These are phyloP conservation scores for Afroboletus lepidellus DNA, from an alignment of 1,284 basidiomycete genomes.

Conservation along the genomic window DNA sequence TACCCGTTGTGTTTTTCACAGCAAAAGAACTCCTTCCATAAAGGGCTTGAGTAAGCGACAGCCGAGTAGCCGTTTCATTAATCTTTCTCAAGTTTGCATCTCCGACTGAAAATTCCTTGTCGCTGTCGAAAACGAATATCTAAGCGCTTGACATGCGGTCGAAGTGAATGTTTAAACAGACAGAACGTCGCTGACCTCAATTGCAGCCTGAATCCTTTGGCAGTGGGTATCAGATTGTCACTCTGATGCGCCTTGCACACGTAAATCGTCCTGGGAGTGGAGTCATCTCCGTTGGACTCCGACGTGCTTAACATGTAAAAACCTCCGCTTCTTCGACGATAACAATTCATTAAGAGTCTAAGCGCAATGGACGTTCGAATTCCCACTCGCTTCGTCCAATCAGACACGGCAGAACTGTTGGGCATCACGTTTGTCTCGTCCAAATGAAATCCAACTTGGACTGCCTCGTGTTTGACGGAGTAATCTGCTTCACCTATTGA, in stretches of 20 bases:
- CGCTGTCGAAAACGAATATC: background rate
- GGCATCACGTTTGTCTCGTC: constrained; percentile 7
- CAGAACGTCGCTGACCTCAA: too few relatives aligned
- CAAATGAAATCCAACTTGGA: constrained; percentile 11
- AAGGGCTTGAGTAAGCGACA: background rate
- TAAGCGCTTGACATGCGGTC: background rate
- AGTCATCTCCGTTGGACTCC: background rate
- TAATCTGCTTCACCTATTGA: constrained; percentile 2
- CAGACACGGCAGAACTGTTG: background rate
- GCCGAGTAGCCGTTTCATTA: background rate
- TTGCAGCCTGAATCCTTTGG: too few relatives aligned
- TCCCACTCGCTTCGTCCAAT: constrained; percentile 5
- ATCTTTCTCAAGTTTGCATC: background rate
- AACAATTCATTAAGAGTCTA: background rate
- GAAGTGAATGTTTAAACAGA: background rate
- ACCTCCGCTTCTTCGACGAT: background rate
- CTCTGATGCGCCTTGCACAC: background rate
- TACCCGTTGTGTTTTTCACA: background rate
- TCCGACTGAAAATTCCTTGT: background rate
- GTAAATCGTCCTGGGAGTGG: background rate
- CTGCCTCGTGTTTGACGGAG: constrained; percentile 24
- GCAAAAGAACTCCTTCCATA: background rate
- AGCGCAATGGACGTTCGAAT: constrained; percentile 1
- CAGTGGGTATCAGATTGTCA: background rate
- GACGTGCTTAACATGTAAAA: background rate